Evolutionary conservation across 768 basidiomycete genomes (phyloP).

Genomic region (Hypholoma fasciculare): DNA sequence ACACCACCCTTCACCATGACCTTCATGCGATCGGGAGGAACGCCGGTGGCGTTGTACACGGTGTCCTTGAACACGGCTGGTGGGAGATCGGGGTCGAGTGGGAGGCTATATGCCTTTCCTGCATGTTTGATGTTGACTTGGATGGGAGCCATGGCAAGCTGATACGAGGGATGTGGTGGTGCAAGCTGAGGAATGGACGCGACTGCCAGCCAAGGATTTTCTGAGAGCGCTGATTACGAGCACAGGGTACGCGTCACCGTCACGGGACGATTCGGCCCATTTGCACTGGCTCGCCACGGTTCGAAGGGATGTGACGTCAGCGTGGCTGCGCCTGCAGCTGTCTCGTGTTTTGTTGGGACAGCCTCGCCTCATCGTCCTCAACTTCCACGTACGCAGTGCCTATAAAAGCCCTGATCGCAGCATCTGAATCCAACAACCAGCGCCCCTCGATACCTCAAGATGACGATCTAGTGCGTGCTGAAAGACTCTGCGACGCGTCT

Average conservation of each 20-base stretch:
- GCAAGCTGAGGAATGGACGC: constrained; percentile 9
- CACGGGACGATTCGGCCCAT: constrained; percentile 16
- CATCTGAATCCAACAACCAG: not conserved
- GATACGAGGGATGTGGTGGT: constrained; percentile 3
- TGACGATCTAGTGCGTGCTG: constrained; percentile 47
- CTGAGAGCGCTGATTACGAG: constrained; percentile 18
- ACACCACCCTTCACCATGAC: constrained; percentile 94
- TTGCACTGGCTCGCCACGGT: constrained; percentile 1
- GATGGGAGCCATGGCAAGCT: constrained; percentile 57
- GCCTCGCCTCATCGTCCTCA: not conserved
- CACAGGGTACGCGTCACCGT: constrained; percentile 23
- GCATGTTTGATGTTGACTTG: constrained; percentile 89
- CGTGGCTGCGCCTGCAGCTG: constrained; percentile 11
- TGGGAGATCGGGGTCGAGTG: constrained; percentile 72
- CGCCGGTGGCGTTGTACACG: constrained; percentile 79
- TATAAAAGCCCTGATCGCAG: constrained; percentile 2
- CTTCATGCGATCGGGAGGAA: constrained; percentile 93
- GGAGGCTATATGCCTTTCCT: constrained; percentile 72
- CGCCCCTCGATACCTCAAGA: constrained; percentile 13
- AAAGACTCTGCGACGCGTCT: not conserved
- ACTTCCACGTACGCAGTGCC: constrained; percentile 14
- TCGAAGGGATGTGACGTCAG: constrained; percentile 19
- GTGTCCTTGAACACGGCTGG: constrained; percentile 79
- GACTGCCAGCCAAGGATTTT: constrained; percentile 7
- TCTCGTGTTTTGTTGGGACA: constrained; percentile 4